Base-by-base conservation (phyloP, 192 early-diverging fungal species). In the Rhizophlyctis rosea region DNA sequence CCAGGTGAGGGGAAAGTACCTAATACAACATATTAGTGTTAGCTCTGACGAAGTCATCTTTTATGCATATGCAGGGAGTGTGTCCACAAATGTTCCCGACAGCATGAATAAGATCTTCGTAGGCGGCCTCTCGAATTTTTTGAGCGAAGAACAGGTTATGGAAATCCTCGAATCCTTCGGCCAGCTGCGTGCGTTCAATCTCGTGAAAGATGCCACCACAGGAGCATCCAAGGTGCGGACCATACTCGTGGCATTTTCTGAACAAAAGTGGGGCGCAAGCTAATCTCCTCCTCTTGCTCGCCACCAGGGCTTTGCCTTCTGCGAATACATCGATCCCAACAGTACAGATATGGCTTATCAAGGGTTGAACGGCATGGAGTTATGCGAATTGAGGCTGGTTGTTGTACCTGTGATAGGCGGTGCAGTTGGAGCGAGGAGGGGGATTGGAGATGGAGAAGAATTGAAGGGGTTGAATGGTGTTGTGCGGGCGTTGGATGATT, bases 151-250 rank as follows among this genome's bases (percentile, higher is more conserved):
- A 34, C 93, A 96, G 75, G 87, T 96, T 28, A 91, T 88, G 65
- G 94, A 97, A 55, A 71, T 97, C 24, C 66, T 97, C 67, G 81
- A 85, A 34, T 81, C 95, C 0, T 97, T 97, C 88, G 95, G 95
- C 52, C 85, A 90, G 69, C 74, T 97, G 31, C 80, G 81, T 54
- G 84, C 90, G 0, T 97, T 97, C 65, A 93, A 94, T 64, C 65
- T 97, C 30, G 92, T 97, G 14, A 92, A 90, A 65, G 94, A 94
- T 52, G 78, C 61, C 29, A 74, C 73, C 29, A 87, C 81, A 9
- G 81, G 82, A 1, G 59, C 78, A 48, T 94, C 91, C 50, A 90
- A 85, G 77, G 86, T 87, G 74, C 58, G 34, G 14, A 25, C 35
- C 2, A 21, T 47, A 16, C 50, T 30, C 54, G 34, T 69, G 47